Base-by-base conservation (phyloP, 805 yeast species). In the Pichia membranifaciens region DNA sequence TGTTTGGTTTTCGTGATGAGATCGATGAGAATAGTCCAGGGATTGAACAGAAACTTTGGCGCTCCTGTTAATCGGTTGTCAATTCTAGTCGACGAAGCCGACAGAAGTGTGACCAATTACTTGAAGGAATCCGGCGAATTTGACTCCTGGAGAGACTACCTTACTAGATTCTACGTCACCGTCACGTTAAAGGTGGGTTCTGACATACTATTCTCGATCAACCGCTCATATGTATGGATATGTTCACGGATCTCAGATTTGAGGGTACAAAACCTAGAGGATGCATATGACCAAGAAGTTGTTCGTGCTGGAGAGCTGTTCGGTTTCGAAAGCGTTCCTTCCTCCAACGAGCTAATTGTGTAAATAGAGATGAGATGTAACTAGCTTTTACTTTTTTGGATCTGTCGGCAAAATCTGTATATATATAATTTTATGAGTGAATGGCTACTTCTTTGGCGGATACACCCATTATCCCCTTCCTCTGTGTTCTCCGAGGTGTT, bases 61-160 rank as follows among this genome's bases (percentile, higher is more conserved):
- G 76, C 87, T 15, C 91, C 90, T 0, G 82, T 84, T n/a, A 85
- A 85, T 60, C 70, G 93, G 48, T 65, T 85, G 54, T 81, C 79
- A 49, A 58, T 82, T 25, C 68, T 85, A 45, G 85, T 86, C 0
- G 63, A 68, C 15, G 80, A 78, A 55, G 87, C 87, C 29, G 58
- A 58, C 20, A 54, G 45, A 34, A 49, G 59, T 12, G 61, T 63
- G 23, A 49, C 38, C 8, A 23, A 48, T 48, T 43, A 50, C 41
- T 34, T 47, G 28, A 18, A 33, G 31, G 41, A 51, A 44, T 29
- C 43, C 34, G 43, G 41, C 49, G 51, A 52, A 36, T 9, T 8
- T 4, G 55, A 43, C 18, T 43, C 57, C 2, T 50, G 54, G 51
- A 10, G 38, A 15, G 50, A 53, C 38, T 52, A 51, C 44, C 40